These are phyloP conservation scores for Fusarium succisae DNA, from an alignment of 2,329 filamentous ascomycete species.

Conservation along the genomic window DNA sequence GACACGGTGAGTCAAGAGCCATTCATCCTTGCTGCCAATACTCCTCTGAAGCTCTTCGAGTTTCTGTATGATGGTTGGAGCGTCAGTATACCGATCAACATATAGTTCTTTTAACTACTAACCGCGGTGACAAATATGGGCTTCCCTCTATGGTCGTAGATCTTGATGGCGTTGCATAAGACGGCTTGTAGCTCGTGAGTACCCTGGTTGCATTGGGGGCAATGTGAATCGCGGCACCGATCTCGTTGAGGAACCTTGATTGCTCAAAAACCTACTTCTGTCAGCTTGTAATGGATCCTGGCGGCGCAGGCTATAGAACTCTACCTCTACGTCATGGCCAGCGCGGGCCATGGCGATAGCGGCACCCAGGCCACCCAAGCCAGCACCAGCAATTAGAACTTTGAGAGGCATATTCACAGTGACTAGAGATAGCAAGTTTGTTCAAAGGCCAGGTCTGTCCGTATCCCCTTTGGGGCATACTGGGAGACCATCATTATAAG, in stretches of 20 bases:
- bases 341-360: constrained; percentile 11
- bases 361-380: constrained; percentile 1
- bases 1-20: not conserved
- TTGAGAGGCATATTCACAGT: not conserved
- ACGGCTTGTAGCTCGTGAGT: not conserved
- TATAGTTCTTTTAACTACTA: rapidly evolving
- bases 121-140: not conserved
- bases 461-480: not conserved
- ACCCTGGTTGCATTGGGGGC: constrained; percentile 6
- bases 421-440: no score
- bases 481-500: not conserved
- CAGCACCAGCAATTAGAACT: constrained; percentile 1
- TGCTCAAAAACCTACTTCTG: not conserved
- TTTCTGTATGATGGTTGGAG: not conserved
- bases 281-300: not conserved
- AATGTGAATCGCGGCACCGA: constrained; percentile 9
- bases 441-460: not conserved
- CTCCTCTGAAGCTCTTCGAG: not conserved
- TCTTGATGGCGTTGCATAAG: constrained; percentile 2
- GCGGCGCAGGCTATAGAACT: rapidly evolving
- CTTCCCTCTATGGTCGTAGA: not conserved
- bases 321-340: not conserved
- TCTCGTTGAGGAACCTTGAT: constrained; percentile 7
- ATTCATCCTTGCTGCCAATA: not conserved
- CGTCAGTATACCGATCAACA: not conserved